These are phyloP conservation scores for Hyphopichia khmerensis DNA, from an alignment of 1,139 yeast genomes.

Conservation along the genomic window DNA sequence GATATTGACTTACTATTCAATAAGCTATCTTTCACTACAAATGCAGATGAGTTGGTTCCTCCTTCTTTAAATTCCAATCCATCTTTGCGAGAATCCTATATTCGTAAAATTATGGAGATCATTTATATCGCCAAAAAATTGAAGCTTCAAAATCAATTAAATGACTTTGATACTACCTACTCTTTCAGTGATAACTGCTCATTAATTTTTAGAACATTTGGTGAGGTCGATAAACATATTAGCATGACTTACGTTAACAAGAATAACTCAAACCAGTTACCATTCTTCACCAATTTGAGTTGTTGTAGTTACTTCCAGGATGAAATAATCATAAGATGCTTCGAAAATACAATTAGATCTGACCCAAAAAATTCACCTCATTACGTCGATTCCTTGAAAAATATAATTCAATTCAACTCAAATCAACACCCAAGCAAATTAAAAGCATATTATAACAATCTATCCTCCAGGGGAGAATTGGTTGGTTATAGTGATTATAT, in stretches of 20 bases:
- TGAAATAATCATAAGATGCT: constrained; percentile 59
- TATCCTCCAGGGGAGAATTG: constrained; percentile 51
- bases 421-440: constrained; percentile 19
- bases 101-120: constrained; percentile 51
- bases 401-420: constrained; percentile 14
- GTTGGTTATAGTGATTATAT: constrained; percentile 62
- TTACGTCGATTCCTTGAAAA: constrained; percentile 64
- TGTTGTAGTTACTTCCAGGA: constrained; percentile 59
- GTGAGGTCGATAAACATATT: constrained; percentile 44
- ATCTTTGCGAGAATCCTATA: constrained; percentile 41
- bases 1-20: constrained; percentile 53
- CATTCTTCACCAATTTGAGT: constrained; percentile 54
- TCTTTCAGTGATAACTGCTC: constrained; percentile 41
- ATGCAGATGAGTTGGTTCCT: constrained; percentile 52
- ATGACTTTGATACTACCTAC: constrained; percentile 36
- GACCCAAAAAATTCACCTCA: constrained; percentile 57
- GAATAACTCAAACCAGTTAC: constrained; percentile 24
- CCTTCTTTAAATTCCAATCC: constrained; percentile 42
- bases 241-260: constrained; percentile 24
- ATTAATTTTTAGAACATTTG: constrained; percentile 32
- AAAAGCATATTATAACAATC: constrained; percentile 50
- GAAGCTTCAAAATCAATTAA: constrained; percentile 17
- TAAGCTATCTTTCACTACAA: constrained; percentile 43
- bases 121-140: constrained; percentile 38
- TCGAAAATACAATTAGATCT: constrained; percentile 49